These are phyloP conservation scores for Colletotrichum neosansevieriae DNA, from an alignment of 2,329 filamentous ascomycete genomes.

Conservation along the genomic window DNA sequence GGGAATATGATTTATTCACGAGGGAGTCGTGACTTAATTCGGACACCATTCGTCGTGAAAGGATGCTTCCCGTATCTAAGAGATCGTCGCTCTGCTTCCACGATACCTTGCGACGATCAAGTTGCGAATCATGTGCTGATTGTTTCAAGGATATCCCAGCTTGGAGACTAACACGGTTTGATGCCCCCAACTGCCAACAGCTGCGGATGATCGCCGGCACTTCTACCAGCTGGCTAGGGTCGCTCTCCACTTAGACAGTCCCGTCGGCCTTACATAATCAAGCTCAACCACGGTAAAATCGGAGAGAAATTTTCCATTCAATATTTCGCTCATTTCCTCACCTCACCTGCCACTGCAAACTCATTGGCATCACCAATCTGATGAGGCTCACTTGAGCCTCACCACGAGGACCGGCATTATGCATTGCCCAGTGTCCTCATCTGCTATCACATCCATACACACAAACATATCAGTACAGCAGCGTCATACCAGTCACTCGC, in stretches of 20 bases:
- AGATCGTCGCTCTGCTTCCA: not conserved
- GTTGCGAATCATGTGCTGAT: conserved; percentile 1
- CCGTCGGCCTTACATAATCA: conserved; percentile 3
- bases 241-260: not conserved
- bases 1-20: not conserved
- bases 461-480: conserved; percentile 22
- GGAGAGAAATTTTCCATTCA: conserved; percentile 5
- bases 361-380: not conserved
- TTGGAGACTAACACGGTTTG: conserved; percentile 5
- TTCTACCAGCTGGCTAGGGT: not conserved
- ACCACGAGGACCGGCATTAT: conserved; percentile 6
- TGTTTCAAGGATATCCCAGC: not conserved
- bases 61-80: too few relatives aligned
- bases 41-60: too few relatives aligned
- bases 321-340: fast-evolving
- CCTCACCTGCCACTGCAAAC: not conserved
- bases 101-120: conserved; percentile 1
- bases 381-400: conserved; percentile 17
- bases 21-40: too few relatives aligned
- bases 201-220: not conserved
- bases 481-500: conserved; percentile 41
- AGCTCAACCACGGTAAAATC: not conserved
- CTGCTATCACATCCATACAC: not conserved
- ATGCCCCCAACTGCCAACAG: not conserved
- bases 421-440: not conserved